Base-by-base conservation (phyloP, 2,329 filamentous ascomycete species). In the Claviceps cyperi region DNA sequence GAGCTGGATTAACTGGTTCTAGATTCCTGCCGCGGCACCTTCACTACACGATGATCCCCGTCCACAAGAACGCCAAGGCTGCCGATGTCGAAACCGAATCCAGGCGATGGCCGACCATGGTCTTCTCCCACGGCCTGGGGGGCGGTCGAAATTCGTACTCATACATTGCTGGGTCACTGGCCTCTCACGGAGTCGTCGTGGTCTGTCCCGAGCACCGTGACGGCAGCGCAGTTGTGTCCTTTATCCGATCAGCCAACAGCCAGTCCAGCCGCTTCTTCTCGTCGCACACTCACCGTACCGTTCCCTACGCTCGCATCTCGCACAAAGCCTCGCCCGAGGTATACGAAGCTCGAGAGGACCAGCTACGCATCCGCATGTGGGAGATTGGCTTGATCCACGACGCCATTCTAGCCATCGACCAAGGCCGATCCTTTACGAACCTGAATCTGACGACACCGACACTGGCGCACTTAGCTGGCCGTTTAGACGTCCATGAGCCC, bases 111-210 rank as follows among this genome's bases (percentile, higher is more conserved):
- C 87, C 88, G 0, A 84, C 87, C 0, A 81, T 88, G 70, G 72
- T 94, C 54, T 94, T 94, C 66, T 92, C 86, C 1, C 88, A 94
- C 61, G 88, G 88, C 1, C 72, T 94, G 1, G 88, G 85, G 38
- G 88, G 88, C 38, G 83, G 79, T 52, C 77, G 86, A 56, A 92
- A 92, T 59, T 80, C 86, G 11, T 94, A 94, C 68, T 91, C 86
- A n/a, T 83, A 90, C 60, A 69, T 94, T 22, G 83, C 77, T 17
- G 85, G 85, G 15, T 86, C 85, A 0, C 68, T 94, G 28, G 85
- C 88, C 4, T 88, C 84, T 19, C 82, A 92, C 59, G 88, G 88
- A 40, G 73, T 90, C 21, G 79, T 92, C 7, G 86, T 94, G 2
- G 70, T 91, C 49, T 88, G 86, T 51, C 80, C 86, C 0, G 88